A percentile compares a stretch with the other conserved stretches of the same genome.
Conservation (phyloP, 106 monocot species). For the Gastrodia elata region DNA sequence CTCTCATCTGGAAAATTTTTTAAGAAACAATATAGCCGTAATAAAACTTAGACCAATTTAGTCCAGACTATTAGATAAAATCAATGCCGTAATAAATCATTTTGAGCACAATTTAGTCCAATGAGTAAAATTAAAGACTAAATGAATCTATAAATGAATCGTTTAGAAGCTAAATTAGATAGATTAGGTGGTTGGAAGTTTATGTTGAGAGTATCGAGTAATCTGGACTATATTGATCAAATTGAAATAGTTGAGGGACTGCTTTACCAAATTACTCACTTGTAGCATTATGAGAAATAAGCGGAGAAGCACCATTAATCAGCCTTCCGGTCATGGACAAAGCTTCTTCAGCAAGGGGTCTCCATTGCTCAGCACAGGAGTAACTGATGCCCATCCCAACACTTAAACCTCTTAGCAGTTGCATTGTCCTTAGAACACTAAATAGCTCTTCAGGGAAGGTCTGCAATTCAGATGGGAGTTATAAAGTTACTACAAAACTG, state of each 20-base stretch:
- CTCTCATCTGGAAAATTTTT: not conserved
- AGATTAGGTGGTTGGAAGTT: not conserved
- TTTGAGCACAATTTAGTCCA: no score
- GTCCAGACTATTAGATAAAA: no score
- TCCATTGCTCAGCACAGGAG: slow-evolving; percentile 87
- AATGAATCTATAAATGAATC: not conserved
- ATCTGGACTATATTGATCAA: not conserved
- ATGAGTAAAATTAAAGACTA: no score
- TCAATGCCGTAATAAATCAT: no score
- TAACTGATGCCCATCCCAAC: slow-evolving; percentile 82
- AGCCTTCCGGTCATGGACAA: slow-evolving; percentile 57
- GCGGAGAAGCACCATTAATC: slow-evolving; percentile 22
- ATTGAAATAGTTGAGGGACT: no score
- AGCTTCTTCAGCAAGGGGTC: slow-evolving; percentile 83
- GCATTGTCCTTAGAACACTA: slow-evolving; percentile 80
- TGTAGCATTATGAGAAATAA: not conserved
- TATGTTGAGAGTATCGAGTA: not conserved
- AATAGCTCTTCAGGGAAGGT: slow-evolving; percentile 93
- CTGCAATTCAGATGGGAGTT: slow-evolving; percentile 15
- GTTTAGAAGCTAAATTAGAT: not conserved
- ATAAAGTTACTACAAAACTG: slow-evolving; percentile 1
- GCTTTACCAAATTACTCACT: no score
- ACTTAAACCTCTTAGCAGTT: slow-evolving; percentile 81
- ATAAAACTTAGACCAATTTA: no score
- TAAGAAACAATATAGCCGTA: not conserved